A percentile compares a stretch with the other conserved stretches of the same genome.
Evolutionary conservation across 2,329 filamentous ascomycete genomes (phyloP).

Genomic region (Neofusicoccum sp.): DNA sequence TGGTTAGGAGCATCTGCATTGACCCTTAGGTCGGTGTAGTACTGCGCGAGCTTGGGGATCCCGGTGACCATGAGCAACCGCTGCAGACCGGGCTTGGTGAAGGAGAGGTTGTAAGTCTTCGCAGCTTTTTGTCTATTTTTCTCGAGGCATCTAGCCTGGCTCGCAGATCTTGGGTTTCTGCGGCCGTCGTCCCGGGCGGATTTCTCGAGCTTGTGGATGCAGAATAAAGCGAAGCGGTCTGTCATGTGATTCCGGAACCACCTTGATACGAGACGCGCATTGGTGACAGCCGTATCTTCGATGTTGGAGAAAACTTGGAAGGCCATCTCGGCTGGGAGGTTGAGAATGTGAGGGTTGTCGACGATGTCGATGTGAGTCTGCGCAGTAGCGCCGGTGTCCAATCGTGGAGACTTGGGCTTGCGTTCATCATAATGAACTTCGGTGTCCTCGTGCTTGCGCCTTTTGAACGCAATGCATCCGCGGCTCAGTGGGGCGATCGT

Average conservation of each 20-base stretch:
- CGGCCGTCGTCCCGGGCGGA: no score
- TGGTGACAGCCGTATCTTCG: not conserved
- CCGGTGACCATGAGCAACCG: not conserved
- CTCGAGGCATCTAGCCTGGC: no score
- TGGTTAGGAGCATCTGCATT: not conserved
- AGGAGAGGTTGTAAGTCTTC: not conserved
- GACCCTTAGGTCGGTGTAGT: not conserved
- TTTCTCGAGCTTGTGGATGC: not conserved
- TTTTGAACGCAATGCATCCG: no score
- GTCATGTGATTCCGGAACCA: not conserved
- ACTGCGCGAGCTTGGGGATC: not conserved
- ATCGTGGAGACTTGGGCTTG: no score
- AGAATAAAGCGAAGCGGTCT: not conserved
- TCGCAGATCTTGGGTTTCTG: no score
- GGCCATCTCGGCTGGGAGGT: not conserved
- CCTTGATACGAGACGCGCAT: not conserved
- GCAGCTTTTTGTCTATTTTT: no score
- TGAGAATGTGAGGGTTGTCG: not conserved
- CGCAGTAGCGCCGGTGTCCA: no score
- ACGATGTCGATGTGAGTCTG: no score
- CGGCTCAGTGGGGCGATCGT: no score
- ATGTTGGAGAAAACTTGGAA: not conserved
- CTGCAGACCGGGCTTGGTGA: not conserved
- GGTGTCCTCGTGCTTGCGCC: no score
- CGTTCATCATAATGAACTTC: no score